Percentiles rank a stretch among this genome's conserved stretches.
These are phyloP conservation scores for Colletotrichum limetticola DNA, from an alignment of 2,329 filamentous ascomycete species.

Conservation along the genomic window DNA sequence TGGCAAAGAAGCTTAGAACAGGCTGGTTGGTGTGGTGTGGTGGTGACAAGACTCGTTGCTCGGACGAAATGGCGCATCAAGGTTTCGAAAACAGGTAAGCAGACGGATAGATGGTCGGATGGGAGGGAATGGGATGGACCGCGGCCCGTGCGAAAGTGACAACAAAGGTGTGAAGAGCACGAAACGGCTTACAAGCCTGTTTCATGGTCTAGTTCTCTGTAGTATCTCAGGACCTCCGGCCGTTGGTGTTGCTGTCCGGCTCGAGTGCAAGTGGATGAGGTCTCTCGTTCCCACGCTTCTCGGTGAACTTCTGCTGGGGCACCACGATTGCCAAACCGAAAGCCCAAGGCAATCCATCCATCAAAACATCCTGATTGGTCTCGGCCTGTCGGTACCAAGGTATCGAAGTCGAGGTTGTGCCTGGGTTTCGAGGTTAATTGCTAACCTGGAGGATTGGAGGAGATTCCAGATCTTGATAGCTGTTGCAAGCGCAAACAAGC, in stretches of 20 bases:
- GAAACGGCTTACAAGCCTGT: constrained; percentile 18
- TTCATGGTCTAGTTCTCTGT: constrained; percentile 1
- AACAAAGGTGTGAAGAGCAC: constrained; percentile 20
- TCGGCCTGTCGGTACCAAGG: not conserved
- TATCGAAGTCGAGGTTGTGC: not conserved
- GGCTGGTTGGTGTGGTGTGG: not conserved
- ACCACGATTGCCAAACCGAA: not conserved
- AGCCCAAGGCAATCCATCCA: not conserved
- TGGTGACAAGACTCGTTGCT: constrained; percentile 14
- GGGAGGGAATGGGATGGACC: constrained; percentile 19
- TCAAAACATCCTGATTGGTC: no score
- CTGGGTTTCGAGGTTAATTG: not conserved
- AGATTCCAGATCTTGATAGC: not conserved
- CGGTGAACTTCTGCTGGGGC: not conserved
- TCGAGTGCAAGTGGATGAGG: not conserved
- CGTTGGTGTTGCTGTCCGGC: not conserved
- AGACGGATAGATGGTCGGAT: constrained; percentile 11
- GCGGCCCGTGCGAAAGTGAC: constrained; percentile 31
- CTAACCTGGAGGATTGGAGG: not conserved
- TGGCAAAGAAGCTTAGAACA: not conserved
- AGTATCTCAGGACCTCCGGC: constrained; percentile 7
- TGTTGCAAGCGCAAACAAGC: constrained; percentile 8
- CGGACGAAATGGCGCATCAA: constrained; percentile 22
- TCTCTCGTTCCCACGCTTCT: not conserved
- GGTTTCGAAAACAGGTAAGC: constrained; percentile 21